Evolutionary conservation across 164 flowering plant genomes (phyloP).

Genomic region (Aristolochia californica): DNA sequence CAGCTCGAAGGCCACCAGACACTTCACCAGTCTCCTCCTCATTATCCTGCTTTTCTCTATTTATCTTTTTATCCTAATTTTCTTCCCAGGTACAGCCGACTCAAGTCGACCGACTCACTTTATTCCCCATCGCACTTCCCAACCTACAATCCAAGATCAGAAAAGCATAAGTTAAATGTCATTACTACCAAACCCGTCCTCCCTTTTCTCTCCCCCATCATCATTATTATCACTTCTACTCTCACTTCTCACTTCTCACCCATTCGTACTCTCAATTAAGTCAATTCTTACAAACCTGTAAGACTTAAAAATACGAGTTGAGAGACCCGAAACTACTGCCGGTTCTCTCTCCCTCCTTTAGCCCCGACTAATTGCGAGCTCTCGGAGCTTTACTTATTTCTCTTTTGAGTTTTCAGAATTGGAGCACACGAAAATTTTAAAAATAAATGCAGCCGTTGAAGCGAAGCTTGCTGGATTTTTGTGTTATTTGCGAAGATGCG

Average conservation of each 20-base stretch:
- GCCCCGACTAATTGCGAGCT: too few relatives aligned
- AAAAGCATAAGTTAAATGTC: background rate
- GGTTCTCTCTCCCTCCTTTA: background rate
- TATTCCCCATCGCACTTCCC: slow-evolving; percentile 2
- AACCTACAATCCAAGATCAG: slow-evolving; percentile 1
- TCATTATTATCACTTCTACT: background rate
- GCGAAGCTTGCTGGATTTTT: too few relatives aligned
- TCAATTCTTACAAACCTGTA: background rate
- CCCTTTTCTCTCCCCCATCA: background rate
- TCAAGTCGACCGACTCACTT: too few relatives aligned
- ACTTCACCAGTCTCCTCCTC: slow-evolving; percentile 16
- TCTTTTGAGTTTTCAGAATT: too few relatives aligned
- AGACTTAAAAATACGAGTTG: background rate
- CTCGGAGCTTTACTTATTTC: too few relatives aligned
- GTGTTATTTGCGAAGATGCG: too few relatives aligned
- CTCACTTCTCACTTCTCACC: background rate
- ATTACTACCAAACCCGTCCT: background rate
- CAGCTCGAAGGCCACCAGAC: slow-evolving; percentile 44
- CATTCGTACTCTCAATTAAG: background rate
- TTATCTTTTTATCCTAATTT: background rate
- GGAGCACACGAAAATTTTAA: too few relatives aligned
- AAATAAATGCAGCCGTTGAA: too few relatives aligned
- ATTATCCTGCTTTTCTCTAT: background rate
- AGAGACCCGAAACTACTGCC: slow-evolving; percentile 6
- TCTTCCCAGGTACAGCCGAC: background rate